A percentile compares a stretch with the other conserved stretches of the same genome.
Evolutionary conservation across 2,329 filamentous ascomycete genomes (phyloP).

Genomic region (Didymella lethalis): DNA sequence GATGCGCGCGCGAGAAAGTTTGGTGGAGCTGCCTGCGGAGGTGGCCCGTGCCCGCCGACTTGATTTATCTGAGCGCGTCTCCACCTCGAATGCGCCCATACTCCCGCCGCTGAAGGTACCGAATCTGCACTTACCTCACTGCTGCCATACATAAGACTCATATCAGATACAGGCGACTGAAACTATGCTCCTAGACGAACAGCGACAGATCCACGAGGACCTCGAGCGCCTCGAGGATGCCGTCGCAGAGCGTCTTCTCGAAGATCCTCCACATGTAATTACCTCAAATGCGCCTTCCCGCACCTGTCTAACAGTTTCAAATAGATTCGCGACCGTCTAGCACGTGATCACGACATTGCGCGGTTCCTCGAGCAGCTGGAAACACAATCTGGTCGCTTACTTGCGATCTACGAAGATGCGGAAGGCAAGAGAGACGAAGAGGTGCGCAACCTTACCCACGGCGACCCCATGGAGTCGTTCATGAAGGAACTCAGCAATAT

Average conservation of each 20-base stretch:
- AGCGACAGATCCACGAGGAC: slow-evolving; percentile 94
- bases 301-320: slow-evolving; percentile 6
- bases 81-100: slow-evolving; percentile 25
- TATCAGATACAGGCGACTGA: slow-evolving; percentile 31
- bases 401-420: slow-evolving; percentile 84
- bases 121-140: slow-evolving; percentile 24
- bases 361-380: slow-evolving; percentile 89
- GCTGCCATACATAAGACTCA: slow-evolving; percentile 28
- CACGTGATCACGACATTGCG: slow-evolving; percentile 89
- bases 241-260: slow-evolving; percentile 84
- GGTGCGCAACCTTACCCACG: slow-evolving; percentile 81
- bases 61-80: slow-evolving; percentile 29
- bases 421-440: slow-evolving; percentile 77
- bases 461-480: slow-evolving; percentile 89
- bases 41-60: slow-evolving; percentile 28
- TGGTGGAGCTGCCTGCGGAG: slow-evolving; percentile 29
- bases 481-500: slow-evolving; percentile 83
- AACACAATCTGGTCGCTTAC: slow-evolving; percentile 79
- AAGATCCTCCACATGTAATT: slow-evolving; percentile 87
- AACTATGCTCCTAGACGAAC: slow-evolving; percentile 85
- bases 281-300: background rate
- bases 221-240: slow-evolving; percentile 94
- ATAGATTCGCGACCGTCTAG: slow-evolving; percentile 86
- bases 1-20: slow-evolving; percentile 38
- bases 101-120: slow-evolving; percentile 35